A percentile compares a stretch with the other conserved stretches of the same genome.
Evolutionary conservation across 129 eudicot genomes (phyloP).

Genomic region (Artemisia argyi): DNA sequence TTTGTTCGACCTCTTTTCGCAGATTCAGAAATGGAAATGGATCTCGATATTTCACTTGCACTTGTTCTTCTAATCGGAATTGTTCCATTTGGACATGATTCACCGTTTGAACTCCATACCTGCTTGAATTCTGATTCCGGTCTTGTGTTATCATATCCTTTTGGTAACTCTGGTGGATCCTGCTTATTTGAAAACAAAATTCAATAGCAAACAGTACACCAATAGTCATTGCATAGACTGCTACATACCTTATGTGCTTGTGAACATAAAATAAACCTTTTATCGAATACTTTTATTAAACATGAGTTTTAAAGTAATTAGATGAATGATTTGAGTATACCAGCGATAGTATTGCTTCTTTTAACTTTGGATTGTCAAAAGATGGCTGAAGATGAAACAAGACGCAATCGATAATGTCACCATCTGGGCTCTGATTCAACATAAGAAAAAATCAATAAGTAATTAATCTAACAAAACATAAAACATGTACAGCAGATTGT

Average conservation of each 20-base stretch:
- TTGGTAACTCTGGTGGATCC: conserved; percentile 67
- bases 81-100: conserved; percentile 75
- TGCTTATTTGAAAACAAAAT: conserved; percentile 12
- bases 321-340: not conserved
- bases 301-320: not conserved
- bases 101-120: conserved; percentile 68
- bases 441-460: not conserved
- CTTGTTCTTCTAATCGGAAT: conserved; percentile 80
- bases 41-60: conserved; percentile 56
- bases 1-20: conserved; percentile 35
- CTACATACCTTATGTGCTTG: too few relatives aligned
- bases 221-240: too few relatives aligned
- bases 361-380: not conserved
- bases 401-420: not conserved
- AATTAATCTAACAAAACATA: not conserved
- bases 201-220: not conserved
- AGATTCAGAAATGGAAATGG: conserved; percentile 41
- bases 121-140: conserved; percentile 46
- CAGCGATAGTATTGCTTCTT: not conserved
- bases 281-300: too few relatives aligned
- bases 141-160: conserved; percentile 32
- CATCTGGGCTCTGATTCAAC: not conserved
- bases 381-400: not conserved
- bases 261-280: too few relatives aligned
- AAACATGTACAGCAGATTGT: not conserved